Percentiles rank a stretch among this genome's conserved stretches.
These are phyloP conservation scores for Prasinococcaceae sp. DNA, from an alignment of 139 green algal species.

Conservation along the genomic window DNA sequence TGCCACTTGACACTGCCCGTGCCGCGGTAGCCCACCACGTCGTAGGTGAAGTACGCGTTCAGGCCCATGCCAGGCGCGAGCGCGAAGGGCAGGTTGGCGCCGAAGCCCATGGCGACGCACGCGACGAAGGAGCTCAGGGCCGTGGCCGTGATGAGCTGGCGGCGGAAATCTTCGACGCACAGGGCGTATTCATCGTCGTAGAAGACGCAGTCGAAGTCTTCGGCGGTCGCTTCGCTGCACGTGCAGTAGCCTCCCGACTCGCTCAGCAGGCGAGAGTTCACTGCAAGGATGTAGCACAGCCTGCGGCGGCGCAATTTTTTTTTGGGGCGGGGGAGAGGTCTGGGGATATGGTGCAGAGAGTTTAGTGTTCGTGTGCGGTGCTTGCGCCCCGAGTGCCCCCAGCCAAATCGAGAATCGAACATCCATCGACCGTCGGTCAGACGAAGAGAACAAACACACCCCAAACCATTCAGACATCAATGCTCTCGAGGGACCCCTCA, in stretches of 20 bases:
- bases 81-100: slow-evolving; percentile 57
- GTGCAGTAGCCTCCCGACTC: slow-evolving; percentile 48
- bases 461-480: no score
- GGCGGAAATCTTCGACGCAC: slow-evolving; percentile 20
- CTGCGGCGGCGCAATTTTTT: no score
- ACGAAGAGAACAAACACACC: no score
- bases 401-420: no score
- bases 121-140: slow-evolving; percentile 34
- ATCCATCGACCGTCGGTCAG: no score
- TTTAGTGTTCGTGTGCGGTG: no score
- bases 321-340: neutral
- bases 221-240: neutral
- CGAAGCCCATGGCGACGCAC: slow-evolving; percentile 50
- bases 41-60: slow-evolving; percentile 66
- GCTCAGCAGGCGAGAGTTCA: slow-evolving; percentile 50
- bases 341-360: neutral
- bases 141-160: slow-evolving; percentile 50
- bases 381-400: no score
- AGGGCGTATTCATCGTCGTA: neutral
- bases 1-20: slow-evolving; percentile 32
- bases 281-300: slow-evolving; percentile 64
- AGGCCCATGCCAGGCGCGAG: slow-evolving; percentile 60
- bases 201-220: neutral
- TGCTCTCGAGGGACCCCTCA: no score
- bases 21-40: slow-evolving; percentile 45